Base-by-base conservation (phyloP, 805 yeast species). In the Candida silvatica region DNA sequence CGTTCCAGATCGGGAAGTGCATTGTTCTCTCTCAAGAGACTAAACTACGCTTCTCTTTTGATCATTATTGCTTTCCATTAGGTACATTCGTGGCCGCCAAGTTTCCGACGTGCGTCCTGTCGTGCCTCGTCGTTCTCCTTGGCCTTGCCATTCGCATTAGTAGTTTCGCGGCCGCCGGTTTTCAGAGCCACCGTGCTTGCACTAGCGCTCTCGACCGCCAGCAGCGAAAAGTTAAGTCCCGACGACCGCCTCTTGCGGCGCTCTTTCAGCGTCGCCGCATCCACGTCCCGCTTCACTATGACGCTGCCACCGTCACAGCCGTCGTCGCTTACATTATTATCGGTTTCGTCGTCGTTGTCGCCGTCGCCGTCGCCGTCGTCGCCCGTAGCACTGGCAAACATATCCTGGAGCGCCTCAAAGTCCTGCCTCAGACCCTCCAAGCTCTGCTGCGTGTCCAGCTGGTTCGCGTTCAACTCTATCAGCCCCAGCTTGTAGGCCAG, bases 261-360 rank as follows among this genome's bases (percentile, higher is more conserved):
- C n/a, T 12, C 24, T 22, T 12, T 22, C 12, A 22, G 24, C 17
- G 18, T 27, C 30, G 19, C 12, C 16, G 18, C 3, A 14, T 27
- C 30, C 30, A 27, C 14, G 6, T 15, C 30, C 7, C 11, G 24
- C 24, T 22, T 18, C 6, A 15, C 17, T 8, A 26, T 5, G 7
- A 23, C 33, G 14, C n/a, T 15, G 8, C 24, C 11, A 8, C 12
- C 12, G 7, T 22, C 24, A 22, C 24, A 8, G 24, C 11, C 24
- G 7, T 22, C 24, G 17, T 16, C 35, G 41, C 11, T 29, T n/a
- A n/a, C n/a, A n/a, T n/a, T n/a, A n/a, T 41, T 34, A 12, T 48
- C 48, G 6, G 31, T 28, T 3, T 28, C n/a, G 14, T 28, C 31
- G 17, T 28, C 31, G 8, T 30, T 20, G 16, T 30, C 33, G 4